A percentile compares a stretch with the other conserved stretches of the same genome.
Conservation (phyloP, 2,329 filamentous ascomycete genomes). For the Parafenestella ontariensis region DNA sequence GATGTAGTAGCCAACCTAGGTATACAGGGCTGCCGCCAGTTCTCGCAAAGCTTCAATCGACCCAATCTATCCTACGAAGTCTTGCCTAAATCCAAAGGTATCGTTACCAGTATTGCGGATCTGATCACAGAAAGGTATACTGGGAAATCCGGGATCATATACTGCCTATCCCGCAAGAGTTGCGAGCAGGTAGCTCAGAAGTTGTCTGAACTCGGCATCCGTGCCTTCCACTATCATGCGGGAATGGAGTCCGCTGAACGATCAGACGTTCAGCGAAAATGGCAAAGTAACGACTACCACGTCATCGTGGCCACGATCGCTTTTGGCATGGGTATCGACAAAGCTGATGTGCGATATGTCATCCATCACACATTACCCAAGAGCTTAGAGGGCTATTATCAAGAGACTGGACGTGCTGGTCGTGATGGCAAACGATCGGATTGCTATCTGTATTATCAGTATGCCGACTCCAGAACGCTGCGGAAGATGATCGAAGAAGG, state of each 20-base stretch:
- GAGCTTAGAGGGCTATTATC: constrained; percentile 96
- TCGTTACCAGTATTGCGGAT: constrained; percentile 63
- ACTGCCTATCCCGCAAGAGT: constrained; percentile 83
- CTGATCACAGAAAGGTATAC: constrained; percentile 75
- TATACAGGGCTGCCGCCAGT: constrained; percentile 78
- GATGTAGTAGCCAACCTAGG: constrained; percentile 92
- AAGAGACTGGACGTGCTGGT: constrained; percentile 94
- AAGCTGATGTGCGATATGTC: constrained; percentile 93
- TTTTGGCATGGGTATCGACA: constrained; percentile 99
- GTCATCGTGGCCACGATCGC: constrained; percentile 98
- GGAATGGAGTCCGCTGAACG: constrained; percentile 74
- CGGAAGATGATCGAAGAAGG: constrained; percentile 84
- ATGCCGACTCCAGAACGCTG: constrained; percentile 75
- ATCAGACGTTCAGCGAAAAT: constrained; percentile 73
- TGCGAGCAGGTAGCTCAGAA: constrained; percentile 81
- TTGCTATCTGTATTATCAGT: constrained; percentile 90
- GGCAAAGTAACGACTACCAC: constrained; percentile 81
- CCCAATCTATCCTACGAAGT: constrained; percentile 93
- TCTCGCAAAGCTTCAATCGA: constrained; percentile 95
- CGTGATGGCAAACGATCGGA: constrained; percentile 86
- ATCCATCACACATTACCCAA: constrained; percentile 94
- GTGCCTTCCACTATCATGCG: constrained; percentile 86
- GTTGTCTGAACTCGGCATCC: constrained; percentile 70
- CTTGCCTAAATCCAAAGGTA: constrained; percentile 69
- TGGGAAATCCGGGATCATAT: constrained; percentile 85